These are phyloP conservation scores for Ogataea kodamae DNA, from an alignment of 805 yeast species.

Conservation along the genomic window DNA sequence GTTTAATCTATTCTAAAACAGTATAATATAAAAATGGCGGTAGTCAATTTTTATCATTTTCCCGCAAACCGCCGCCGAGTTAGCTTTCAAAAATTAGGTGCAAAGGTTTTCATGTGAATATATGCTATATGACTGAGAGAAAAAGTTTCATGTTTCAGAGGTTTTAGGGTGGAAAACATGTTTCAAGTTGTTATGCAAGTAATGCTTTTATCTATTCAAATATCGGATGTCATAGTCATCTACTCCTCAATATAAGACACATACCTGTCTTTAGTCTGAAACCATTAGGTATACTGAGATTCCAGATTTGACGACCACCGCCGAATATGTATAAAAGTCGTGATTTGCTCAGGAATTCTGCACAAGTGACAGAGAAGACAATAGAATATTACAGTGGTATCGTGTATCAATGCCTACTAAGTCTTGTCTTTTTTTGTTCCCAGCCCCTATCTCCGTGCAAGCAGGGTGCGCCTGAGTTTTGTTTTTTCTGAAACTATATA, in stretches of 20 bases:
- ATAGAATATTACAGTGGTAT: conserved; percentile 2
- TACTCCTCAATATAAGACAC: no score
- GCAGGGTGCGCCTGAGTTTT: neutral
- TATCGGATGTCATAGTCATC: no score
- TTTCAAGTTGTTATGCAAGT: no score
- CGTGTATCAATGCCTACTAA: neutral
- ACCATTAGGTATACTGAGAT: no score
- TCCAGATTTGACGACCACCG: no score
- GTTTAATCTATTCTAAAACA: conserved; percentile 8
- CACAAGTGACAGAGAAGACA: conserved; percentile 5
- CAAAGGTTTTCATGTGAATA: no score
- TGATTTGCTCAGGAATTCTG: conserved; percentile 2
- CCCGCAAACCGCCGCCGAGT: conserved; percentile 10
- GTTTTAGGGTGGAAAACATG: no score
- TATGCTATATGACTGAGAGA: no score
- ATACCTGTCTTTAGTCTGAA: no score
- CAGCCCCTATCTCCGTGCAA: neutral
- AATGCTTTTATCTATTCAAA: no score
- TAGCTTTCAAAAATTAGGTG: no score
- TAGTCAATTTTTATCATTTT: conserved; percentile 13
- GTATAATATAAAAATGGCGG: conserved; percentile 18
- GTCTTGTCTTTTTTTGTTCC: conserved; percentile 5
- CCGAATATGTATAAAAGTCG: conserved; percentile 4
- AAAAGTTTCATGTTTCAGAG: no score
- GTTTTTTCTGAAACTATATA: conserved; percentile 7